A percentile compares a stretch with the other conserved stretches of the same genome.
phyloP scores from a whole-genome alignment of 768 basidiomycete genomes.

The Kwoniella dejecticola region DNA sequence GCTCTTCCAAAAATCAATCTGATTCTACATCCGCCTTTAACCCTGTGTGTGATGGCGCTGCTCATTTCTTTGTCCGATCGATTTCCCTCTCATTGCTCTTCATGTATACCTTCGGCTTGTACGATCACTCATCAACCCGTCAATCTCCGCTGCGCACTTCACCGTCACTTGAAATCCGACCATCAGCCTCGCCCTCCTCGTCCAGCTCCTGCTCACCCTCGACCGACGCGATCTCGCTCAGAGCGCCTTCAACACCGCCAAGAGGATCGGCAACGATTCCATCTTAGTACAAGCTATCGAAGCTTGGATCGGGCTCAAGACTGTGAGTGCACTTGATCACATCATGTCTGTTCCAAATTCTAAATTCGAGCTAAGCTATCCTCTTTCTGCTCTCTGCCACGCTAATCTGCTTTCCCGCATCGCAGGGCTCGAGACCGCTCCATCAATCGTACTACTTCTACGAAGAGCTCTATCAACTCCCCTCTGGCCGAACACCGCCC shows the following conservation, averaged over 20 bases:
- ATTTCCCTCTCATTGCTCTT: no score
- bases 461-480: slow-evolving; percentile 55
- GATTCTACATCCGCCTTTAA: no score
- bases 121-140: no score
- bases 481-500: slow-evolving; percentile 50
- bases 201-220: slow-evolving; percentile 88
- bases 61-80: no score
- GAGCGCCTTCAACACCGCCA: slow-evolving; percentile 78
- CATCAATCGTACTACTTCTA: slow-evolving; percentile 57
- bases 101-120: no score
- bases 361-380: no score
- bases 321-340: slow-evolving; percentile 35
- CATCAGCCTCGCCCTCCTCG: slow-evolving; percentile 78
- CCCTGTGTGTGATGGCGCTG: no score
- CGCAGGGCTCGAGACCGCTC: slow-evolving; percentile 51
- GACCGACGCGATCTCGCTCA: slow-evolving; percentile 82
- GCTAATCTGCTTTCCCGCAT: no score
- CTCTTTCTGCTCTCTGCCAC: background rate
- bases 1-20: no score
- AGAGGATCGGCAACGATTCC: slow-evolving; percentile 85
- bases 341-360: no score
- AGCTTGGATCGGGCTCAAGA: slow-evolving; percentile 61
- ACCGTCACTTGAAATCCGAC: no score
- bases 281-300: slow-evolving; percentile 86
- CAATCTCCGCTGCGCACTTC: no score